Evolutionary conservation across 768 basidiomycete genomes (phyloP).

Genomic region (Tricholomella constricta): DNA sequence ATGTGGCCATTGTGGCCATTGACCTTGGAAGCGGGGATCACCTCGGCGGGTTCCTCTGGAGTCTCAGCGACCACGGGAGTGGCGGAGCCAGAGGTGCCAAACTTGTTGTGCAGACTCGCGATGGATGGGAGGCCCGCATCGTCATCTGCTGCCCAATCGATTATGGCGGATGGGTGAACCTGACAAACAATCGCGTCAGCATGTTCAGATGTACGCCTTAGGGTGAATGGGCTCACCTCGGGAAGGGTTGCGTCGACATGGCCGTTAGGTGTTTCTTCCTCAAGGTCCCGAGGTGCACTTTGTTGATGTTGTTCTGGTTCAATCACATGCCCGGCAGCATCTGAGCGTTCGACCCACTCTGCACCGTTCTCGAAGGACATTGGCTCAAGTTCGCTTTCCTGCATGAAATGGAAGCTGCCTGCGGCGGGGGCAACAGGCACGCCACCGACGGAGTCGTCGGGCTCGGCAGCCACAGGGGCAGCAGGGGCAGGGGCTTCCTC

Average conservation of each 20-base stretch:
- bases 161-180: constrained; percentile 32
- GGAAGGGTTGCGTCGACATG: constrained; percentile 11
- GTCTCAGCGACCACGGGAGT: constrained; percentile 50
- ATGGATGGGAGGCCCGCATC: constrained; percentile 79
- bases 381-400: constrained; percentile 75
- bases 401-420: constrained; percentile 77
- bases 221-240: constrained; percentile 11
- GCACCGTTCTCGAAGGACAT: constrained; percentile 50
- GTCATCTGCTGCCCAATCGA: constrained; percentile 88
- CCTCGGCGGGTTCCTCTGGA: constrained; percentile 20
- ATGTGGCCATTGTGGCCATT: constrained; percentile 36
- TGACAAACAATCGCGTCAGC: constrained; percentile 5
- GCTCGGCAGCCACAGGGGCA: constrained; percentile 25
- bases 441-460: constrained; percentile 37
- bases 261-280: constrained; percentile 19
- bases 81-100: constrained; percentile 72
- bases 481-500: constrained; percentile 30
- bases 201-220: not conserved
- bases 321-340: constrained; percentile 31
- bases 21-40: constrained; percentile 24
- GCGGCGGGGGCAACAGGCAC: constrained; percentile 43
- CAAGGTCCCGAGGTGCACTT: constrained; percentile 11
- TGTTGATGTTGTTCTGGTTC: constrained; percentile 22
- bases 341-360: constrained; percentile 59
- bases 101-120: constrained; percentile 72